These are phyloP conservation scores for Xerocomus alliaceus DNA, from an alignment of 1,284 basidiomycete species.

Conservation along the genomic window DNA sequence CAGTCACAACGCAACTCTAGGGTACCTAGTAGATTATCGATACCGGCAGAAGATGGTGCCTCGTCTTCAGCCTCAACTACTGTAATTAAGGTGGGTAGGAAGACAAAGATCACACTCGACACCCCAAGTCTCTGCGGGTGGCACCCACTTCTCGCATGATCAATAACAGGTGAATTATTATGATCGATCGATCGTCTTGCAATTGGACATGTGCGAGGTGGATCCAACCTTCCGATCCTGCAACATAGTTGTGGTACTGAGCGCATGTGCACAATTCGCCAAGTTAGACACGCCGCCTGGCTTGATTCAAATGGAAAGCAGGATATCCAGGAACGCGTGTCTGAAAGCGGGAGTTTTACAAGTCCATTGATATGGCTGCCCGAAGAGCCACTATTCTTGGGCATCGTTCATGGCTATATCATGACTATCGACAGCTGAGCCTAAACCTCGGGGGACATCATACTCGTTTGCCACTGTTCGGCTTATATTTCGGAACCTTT, in stretches of 20 bases:
- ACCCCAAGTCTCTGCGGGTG: constrained; percentile 68
- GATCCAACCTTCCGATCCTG: background rate
- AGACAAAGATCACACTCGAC: constrained; percentile 57
- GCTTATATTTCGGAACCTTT: too few species aligned
- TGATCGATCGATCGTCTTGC: constrained; percentile 74
- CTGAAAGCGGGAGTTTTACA: constrained; percentile 86
- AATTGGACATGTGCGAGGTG: constrained; percentile 64
- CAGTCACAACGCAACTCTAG: constrained; percentile 50
- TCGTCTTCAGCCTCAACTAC: constrained; percentile 20
- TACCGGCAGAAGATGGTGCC: constrained; percentile 18
- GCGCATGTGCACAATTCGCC: constrained; percentile 49
- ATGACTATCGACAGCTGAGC: too few species aligned
- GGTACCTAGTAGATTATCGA: constrained; percentile 25
- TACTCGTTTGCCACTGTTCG: too few species aligned
- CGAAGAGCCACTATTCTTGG: too few species aligned
- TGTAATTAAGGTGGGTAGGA: constrained; percentile 43
- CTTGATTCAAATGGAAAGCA: constrained; percentile 74
- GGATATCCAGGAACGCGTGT: constrained; percentile 82
- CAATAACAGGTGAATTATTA: constrained; percentile 73
- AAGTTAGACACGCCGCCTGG: constrained; percentile 87
- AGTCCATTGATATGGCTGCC: too few species aligned
- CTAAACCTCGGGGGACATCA: too few species aligned
- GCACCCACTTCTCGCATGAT: constrained; percentile 75
- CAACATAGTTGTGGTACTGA: background rate
- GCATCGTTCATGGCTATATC: too few species aligned